Conservation (phyloP, 768 basidiomycete species). For the Ephemerocybe angulata region DNA sequence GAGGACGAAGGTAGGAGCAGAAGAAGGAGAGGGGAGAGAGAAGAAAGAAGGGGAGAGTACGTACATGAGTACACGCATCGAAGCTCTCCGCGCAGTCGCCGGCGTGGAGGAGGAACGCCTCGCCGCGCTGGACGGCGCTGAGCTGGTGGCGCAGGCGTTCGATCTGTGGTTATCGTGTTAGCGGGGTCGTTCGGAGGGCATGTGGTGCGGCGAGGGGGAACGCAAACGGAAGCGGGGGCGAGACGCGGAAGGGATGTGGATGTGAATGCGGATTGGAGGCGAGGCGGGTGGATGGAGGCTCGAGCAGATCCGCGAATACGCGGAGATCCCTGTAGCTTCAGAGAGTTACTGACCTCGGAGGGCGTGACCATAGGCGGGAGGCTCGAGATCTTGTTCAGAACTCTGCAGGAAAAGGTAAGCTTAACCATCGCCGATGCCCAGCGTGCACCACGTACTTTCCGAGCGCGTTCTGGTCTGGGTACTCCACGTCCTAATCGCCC, state of each 20-base stretch:
- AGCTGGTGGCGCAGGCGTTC: slow-evolving; percentile 82
- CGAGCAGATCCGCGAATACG: slow-evolving; percentile 12
- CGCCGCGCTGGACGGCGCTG: slow-evolving; percentile 72
- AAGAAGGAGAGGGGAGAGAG: neutral
- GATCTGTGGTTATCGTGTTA: slow-evolving; percentile 44
- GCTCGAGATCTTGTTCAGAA: slow-evolving; percentile 69
- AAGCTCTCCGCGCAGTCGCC: slow-evolving; percentile 98
- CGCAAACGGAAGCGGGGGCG: neutral
- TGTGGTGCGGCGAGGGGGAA: slow-evolving; percentile 5
- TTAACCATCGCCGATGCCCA: neutral
- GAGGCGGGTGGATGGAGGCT: slow-evolving; percentile 6
- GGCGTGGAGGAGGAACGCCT: slow-evolving; percentile 93
- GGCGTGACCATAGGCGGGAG: slow-evolving; percentile 92
- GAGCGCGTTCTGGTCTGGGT: slow-evolving; percentile 18
- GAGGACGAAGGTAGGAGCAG: neutral
- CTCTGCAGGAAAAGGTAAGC: slow-evolving; percentile 37
- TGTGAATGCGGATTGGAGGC: too few species aligned
- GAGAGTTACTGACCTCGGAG: slow-evolving; percentile 63
- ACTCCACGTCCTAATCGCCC: slow-evolving; percentile 16
- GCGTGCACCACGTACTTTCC: slow-evolving; percentile 11
- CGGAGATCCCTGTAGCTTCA: slow-evolving; percentile 27
- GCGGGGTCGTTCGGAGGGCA: too few species aligned
- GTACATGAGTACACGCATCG: slow-evolving; percentile 82
- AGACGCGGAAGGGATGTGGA: too few species aligned
- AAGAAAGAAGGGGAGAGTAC: slow-evolving; percentile 19